Evolutionary conservation across 2,329 filamentous ascomycete genomes (phyloP), one percentile per base, ranked within the genome.

Genomic region (Colletotrichum sublineola): DNA sequence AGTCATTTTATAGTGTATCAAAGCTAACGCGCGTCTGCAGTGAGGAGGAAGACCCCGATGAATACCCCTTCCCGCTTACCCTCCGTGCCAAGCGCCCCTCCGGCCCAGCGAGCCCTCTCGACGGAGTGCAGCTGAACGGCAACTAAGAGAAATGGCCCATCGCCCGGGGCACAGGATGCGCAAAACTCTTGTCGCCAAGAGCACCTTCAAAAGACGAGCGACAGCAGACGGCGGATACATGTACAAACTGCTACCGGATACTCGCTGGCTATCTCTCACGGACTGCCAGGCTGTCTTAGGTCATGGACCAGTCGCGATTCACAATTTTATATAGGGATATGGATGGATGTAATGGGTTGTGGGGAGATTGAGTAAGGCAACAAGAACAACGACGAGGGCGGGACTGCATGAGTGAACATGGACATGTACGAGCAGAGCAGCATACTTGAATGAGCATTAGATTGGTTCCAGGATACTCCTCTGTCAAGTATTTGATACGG

Each of bases 11-110:
- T 4, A n/a, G 52, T 36, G 42, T 29, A 1, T 58, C n/a, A 14
- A 48, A 63, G 50, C 82, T 84, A 77, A 84, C 78, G 56, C 64
- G 48, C 29, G 50, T 33, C 48, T 75, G 73, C 78, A 97, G 94
- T 83, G 94, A 96, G 82, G 95, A 98, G 81, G 96, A 98, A 85
- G 96, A 98, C 77, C 90, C 93, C 0, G 96, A 90, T n/a, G 89
- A 90, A 78, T 90, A 90, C 75, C 86, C 87, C 1, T 90, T 90
- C 81, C 88, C 88, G 36, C 80, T 90, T 74, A 90, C 88, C 8
- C 82, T 90, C 71, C 86, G 88, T 75, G 83, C 84, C 24, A 89
- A 89, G 83, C 85, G 85, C 20, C 80, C 84, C 6, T 78, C 81
- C 5, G 82, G 78, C 52, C 77, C 78, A 15, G 80, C 77, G 48